A percentile compares a stretch with the other conserved stretches of the same genome.
phyloP scores from a whole-genome alignment of 2,329 filamentous ascomycete genomes.

The Fusarium newnesense region DNA sequence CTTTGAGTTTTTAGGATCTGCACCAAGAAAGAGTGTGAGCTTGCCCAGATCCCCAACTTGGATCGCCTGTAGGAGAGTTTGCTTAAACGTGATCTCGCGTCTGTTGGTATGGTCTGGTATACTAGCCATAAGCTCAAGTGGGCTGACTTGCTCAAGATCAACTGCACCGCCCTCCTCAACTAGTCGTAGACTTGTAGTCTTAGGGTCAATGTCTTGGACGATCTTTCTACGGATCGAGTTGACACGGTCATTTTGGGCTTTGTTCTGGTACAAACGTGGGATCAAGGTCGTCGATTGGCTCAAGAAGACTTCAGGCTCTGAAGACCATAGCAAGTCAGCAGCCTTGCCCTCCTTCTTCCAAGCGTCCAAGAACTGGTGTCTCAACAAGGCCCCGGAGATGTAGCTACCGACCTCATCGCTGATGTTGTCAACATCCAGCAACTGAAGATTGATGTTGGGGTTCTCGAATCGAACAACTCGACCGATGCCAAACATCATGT shows the following conservation, averaged over 20 bases:
- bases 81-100: not conserved
- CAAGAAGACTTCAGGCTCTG: slow-evolving; percentile 1
- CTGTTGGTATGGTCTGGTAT: not conserved
- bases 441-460: not conserved
- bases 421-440: not conserved
- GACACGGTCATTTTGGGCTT: not conserved
- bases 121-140: not conserved
- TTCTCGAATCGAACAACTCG: not conserved
- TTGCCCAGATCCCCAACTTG: not conserved
- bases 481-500: not conserved
- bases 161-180: not conserved
- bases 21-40: not conserved
- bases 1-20: not conserved
- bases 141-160: not conserved
- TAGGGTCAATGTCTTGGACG: not conserved
- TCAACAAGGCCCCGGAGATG: not conserved
- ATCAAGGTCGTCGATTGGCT: not conserved
- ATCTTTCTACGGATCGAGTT: not conserved
- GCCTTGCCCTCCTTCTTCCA: not conserved
- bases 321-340: not conserved
- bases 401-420: not conserved
- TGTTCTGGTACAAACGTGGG: not conserved
- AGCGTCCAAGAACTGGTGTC: not conserved
- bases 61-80: not conserved
- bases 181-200: not conserved